phyloP scores from a whole-genome alignment of 768 basidiomycete species.

The Terana coerulea region DNA sequence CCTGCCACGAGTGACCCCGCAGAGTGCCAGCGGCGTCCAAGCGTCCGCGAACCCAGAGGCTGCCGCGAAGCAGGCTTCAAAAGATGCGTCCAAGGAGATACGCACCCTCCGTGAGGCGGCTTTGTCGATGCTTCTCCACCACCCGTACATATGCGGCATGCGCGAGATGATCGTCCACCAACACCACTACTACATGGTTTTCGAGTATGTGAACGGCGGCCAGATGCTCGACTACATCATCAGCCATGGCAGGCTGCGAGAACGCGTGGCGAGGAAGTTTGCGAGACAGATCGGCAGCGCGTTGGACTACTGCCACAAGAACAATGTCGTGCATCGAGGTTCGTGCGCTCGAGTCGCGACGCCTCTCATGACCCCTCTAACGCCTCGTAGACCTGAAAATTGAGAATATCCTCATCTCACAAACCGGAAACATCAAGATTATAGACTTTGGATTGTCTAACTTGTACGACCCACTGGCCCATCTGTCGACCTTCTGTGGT shows the following conservation, averaged over 20 bases:
- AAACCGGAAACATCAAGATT: conserved; percentile 98
- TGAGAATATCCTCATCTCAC: conserved; percentile 98
- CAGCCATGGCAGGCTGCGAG: conserved; percentile 91
- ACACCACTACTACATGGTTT: conserved; percentile 99
- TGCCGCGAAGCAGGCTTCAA: conserved; percentile 74
- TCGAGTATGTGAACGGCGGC: conserved; percentile 97
- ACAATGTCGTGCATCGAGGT: conserved; percentile 96
- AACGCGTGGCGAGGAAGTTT: conserved; percentile 95
- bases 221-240: conserved; percentile 99
- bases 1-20: conserved; percentile 77
- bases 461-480: conserved; percentile 76
- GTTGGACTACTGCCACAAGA: conserved; percentile 94
- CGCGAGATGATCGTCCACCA: conserved; percentile 97
- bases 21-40: conserved; percentile 40
- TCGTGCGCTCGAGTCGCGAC: conserved; percentile 19
- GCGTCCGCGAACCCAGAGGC: conserved; percentile 49
- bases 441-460: conserved; percentile 99
- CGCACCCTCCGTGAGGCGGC: conserved; percentile 95
- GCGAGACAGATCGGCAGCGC: conserved; percentile 96
- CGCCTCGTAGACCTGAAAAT: conserved; percentile 81
- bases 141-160: conserved; percentile 99
- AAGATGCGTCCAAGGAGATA: conserved; percentile 94
- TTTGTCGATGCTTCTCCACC: conserved; percentile 91
- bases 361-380: background rate
- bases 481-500: conserved; percentile 95